These are phyloP conservation scores for Podila epigama DNA, from an alignment of 192 early-diverging fungal genomes.

Conservation along the genomic window DNA sequence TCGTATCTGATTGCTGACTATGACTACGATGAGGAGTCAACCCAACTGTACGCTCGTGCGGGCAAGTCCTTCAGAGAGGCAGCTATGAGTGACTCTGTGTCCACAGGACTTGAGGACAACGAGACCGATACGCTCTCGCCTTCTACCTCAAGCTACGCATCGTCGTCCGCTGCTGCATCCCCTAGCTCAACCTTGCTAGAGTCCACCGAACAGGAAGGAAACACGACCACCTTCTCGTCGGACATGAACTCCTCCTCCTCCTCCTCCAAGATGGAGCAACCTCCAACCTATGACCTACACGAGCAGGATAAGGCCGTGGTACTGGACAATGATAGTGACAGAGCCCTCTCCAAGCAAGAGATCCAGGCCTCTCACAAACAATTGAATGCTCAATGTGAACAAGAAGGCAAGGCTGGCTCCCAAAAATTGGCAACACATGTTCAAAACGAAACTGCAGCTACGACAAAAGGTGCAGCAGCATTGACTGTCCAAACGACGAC, in stretches of 20 bases:
- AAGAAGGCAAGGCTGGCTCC: not conserved
- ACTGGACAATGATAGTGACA: not conserved
- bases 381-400: not conserved
- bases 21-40: slow-evolving; percentile 6
- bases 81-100: not conserved
- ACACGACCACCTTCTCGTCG: not conserved
- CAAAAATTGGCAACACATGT: not conserved
- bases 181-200: slow-evolving; percentile 22
- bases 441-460: too few relatives aligned
- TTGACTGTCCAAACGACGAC: slow-evolving; percentile 20
- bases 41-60: not conserved
- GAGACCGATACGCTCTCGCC: not conserved
- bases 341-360: not conserved
- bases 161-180: slow-evolving; percentile 1
- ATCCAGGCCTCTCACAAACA: not conserved
- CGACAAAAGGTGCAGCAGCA: not conserved
- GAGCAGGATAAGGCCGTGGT: slow-evolving; percentile 1
- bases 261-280: slow-evolving; percentile 2
- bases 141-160: not conserved
- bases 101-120: not conserved
- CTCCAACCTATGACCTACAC: slow-evolving; percentile 12
- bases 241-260: not conserved
- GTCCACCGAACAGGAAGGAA: slow-evolving; percentile 3
- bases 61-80: not conserved
- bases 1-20: slow-evolving; percentile 8